Percentiles rank a stretch among this genome's conserved stretches.
Conservation (phyloP, 192 early-diverging fungal species). For the Ambispora gerdemannii region DNA sequence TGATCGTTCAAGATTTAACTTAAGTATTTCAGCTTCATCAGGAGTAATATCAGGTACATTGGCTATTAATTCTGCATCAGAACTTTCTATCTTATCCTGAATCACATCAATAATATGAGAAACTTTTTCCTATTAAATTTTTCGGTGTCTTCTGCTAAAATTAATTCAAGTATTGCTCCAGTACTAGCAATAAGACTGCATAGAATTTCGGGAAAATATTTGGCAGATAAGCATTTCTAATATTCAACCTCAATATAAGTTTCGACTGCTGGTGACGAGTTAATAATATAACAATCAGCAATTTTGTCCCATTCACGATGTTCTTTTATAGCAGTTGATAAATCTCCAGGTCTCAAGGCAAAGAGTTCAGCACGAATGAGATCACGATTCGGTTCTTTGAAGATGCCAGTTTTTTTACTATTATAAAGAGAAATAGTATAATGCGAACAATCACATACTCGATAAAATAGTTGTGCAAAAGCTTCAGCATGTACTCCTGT, state of each 20-base stretch:
- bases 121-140: neutral
- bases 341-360: neutral
- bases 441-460: neutral
- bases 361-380: neutral
- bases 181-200: neutral
- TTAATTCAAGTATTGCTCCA: neutral
- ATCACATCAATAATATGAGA: neutral
- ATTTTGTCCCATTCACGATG: conserved; percentile 8
- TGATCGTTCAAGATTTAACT: neutral
- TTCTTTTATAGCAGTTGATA: conserved; percentile 6
- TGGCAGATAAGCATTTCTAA: neutral
- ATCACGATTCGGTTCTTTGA: neutral
- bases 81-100: neutral
- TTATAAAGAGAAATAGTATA: conserved; percentile 15
- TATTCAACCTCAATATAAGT: neutral
- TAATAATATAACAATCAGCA: neutral
- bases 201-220: neutral
- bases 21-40: neutral
- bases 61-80: neutral
- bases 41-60: neutral
- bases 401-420: neutral
- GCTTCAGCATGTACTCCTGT: neutral
- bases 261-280: neutral
- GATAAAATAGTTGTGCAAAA: conserved; percentile 10
- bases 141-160: neutral